Evolutionary conservation across 1,139 yeast genomes (phyloP).

Genomic region (Candida tetrigidarum): DNA sequence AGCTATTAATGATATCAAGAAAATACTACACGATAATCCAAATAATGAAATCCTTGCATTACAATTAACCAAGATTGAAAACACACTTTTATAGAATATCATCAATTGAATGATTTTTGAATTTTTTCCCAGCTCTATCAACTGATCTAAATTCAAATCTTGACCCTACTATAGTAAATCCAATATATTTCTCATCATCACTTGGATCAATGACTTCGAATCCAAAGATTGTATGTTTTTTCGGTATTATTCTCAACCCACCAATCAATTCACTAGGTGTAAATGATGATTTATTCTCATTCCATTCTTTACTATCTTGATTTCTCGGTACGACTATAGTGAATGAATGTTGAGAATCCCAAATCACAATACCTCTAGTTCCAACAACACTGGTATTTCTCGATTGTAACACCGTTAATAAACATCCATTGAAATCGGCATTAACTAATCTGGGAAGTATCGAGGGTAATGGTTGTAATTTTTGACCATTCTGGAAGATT

Average conservation of each 20-base stretch:
- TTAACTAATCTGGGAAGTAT: conserved; percentile 63
- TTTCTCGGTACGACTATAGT: conserved; percentile 61
- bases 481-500: conserved; percentile 35
- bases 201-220: conserved; percentile 50
- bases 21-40: conserved; percentile 9
- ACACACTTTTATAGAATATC: conserved; percentile 43
- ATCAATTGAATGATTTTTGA: conserved; percentile 76
- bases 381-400: conserved; percentile 66
- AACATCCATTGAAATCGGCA: conserved; percentile 87
- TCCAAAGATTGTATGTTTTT: conserved; percentile 61
- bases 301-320: conserved; percentile 38
- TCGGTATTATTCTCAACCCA: conserved; percentile 59
- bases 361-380: conserved; percentile 73
- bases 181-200: conserved; percentile 38
- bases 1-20: conserved; percentile 10
- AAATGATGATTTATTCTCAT: conserved; percentile 19
- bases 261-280: conserved; percentile 47
- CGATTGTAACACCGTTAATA: conserved; percentile 60
- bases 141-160: conserved; percentile 75
- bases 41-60: conserved; percentile 28
- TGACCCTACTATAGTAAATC: conserved; percentile 78
- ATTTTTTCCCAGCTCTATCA: conserved; percentile 85
- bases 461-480: conserved; percentile 22
- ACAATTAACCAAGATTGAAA: conserved; percentile 27
- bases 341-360: conserved; percentile 84